Base-by-base conservation (phyloP, 2,329 filamentous ascomycete species). In the Lasiodiplodia theobromae region DNA sequence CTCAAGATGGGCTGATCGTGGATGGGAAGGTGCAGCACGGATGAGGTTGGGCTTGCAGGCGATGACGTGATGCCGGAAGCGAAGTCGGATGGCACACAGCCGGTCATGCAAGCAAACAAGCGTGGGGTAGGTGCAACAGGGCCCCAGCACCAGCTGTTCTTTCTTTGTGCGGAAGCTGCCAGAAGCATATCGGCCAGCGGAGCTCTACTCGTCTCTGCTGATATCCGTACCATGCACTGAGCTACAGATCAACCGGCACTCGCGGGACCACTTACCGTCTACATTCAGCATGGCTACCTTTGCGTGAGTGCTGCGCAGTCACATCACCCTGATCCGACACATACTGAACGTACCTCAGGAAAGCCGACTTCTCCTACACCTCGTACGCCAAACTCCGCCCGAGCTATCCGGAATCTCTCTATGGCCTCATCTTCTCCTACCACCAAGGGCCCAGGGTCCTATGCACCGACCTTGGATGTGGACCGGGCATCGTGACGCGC, bases 361-460 rank as follows among this genome's bases (percentile, higher is more conserved):
- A 86, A 76, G 76, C 85, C 49, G 83, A 83, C 12, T 89, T 88
- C 77, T 86, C 85, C 28, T 83, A 86, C 16, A 82, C 84, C 53
- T 82, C 83, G 21, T 91, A 91, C 73, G 87, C 88, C 47, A 81
- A 86, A 28, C 87, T 88, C 74, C 84, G 88, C 18, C 88, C 88
- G 18, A 80, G 81, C 31, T 91, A 90, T 74, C 87, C 88, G 7
- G 74, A 82, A 10, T 80, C 79, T 23, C 80, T 91, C 37, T 89
- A 86, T 77, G 81, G 82, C 64, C 84, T 79, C 21, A 77, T 90
- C 11, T 80, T 90, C 14, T 74, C 75, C 25, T 89, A 86, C 75
- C 87, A 90, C 76, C 78, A 81, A 28, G 78, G 79, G 4, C 73
- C 79, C 73, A 69, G 74, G 11, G 74, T 74, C 2, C 73, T 79